Percentiles rank a stretch among this genome's conserved stretches.
phyloP scores from a whole-genome alignment of 2,329 filamentous ascomycete genomes.

The Sclerotinia borealis region DNA sequence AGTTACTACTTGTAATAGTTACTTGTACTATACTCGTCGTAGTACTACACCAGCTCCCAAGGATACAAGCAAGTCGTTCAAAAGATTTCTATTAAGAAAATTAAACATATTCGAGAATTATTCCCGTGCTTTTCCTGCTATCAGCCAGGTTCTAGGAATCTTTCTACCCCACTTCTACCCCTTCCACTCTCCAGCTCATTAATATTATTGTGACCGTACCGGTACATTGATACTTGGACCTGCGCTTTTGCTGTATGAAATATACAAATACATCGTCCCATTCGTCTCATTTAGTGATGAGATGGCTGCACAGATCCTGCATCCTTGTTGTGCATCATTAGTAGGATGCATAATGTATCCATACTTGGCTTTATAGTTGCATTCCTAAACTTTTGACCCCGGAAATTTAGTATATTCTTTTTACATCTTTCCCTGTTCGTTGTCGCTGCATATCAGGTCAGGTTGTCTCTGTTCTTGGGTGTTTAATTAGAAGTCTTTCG shows the following conservation, averaged over 20 bases:
- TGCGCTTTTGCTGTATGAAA: background rate
- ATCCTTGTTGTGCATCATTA: slow-evolving; percentile 9
- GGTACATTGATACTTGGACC: background rate
- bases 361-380: background rate
- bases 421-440: background rate
- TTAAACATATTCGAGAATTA: background rate
- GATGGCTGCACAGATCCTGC: slow-evolving; percentile 5
- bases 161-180: background rate
- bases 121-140: background rate
- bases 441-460: slow-evolving; percentile 3
- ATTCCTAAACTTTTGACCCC: background rate
- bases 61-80: background rate
- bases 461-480: background rate
- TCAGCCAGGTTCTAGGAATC: background rate
- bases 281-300: slow-evolving; percentile 4
- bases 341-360: background rate
- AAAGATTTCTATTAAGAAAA: background rate
- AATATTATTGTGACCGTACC: background rate
- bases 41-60: background rate
- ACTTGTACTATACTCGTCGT: too few relatives aligned
- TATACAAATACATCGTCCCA: background rate
- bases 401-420: background rate
- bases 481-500: background rate
- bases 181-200: background rate
- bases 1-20: too few relatives aligned